Base-by-base conservation (phyloP, 2,329 filamentous ascomycete species). In the Exophiala xenobiotica region DNA sequence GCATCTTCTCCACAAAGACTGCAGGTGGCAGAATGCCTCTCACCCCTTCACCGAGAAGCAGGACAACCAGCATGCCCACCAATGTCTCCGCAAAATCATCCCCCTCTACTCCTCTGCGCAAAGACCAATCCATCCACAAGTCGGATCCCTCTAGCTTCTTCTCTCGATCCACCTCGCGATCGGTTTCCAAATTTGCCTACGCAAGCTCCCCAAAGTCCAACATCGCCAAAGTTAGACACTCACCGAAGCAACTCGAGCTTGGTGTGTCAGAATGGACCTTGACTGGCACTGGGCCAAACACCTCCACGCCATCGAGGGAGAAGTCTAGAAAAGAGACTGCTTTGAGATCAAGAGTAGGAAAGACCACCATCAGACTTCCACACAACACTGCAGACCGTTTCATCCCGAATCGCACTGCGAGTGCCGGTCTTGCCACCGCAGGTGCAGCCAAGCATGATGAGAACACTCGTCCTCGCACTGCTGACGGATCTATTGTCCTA, bases 121-220 rank as follows among this genome's bases (percentile, higher is more conserved):
- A 79, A 72, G 66, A 74, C 19, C 70, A 90, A 74, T 90, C 90
- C 6, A 84, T 90, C 54, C 93, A 89, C 70, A 83, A 86, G 56
- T 42, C 51, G 26, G 91, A 90, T 71, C 77, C 95, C 52, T 82
- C 88, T 59, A 79, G 88, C 54, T 86, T 90, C 67, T 87, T 96
- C 66, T 79, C 87, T 57, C 87, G 87, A 65, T 85, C 79, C 51
- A 71, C 78, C 14, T 68, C 70, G 19, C 67, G 69, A 53, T 60
- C 60, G n/a, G 57, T 63, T 54, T 79, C 83, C 56, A 86, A 85
- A 74, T 74, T 78, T 33, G 76, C 81, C 33, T 86, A 88, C 70
- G 86, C 88, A 44, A 88, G 93, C 68, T 96, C 92, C 2, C 90
- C 91, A 68, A 97, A 97, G 78, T 96, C 91, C 53, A 97, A 96